Conservation (phyloP, 192 early-diverging fungal species). For the Dimargaris cristalligena region DNA sequence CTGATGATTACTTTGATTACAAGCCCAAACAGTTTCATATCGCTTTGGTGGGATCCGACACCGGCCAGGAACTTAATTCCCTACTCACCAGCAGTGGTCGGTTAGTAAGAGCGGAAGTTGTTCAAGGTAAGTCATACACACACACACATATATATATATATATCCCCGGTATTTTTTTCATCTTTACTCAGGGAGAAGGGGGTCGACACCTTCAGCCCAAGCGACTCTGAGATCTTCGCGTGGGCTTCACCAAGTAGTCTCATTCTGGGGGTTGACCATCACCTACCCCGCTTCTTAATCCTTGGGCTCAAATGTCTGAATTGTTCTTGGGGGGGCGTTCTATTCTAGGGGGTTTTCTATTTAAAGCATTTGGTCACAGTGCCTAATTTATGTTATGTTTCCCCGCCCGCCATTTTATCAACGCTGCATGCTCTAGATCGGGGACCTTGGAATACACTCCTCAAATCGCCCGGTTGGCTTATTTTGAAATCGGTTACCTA, state of each 20-base stretch:
- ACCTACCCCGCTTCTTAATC: too few species aligned
- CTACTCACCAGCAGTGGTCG: neutral
- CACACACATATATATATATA: neutral
- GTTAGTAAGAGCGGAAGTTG: neutral
- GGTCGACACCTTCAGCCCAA: neutral
- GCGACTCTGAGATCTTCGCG: neutral
- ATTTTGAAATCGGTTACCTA: constrained; percentile 3
- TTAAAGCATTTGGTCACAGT: too few species aligned
- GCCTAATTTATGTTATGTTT: too few species aligned
- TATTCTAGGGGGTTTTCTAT: too few species aligned
- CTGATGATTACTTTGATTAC: neutral
- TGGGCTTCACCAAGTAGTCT: neutral
- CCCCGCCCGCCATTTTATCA: too few species aligned
- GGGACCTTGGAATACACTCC: neutral
- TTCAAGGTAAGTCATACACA: neutral
- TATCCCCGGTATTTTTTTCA: neutral
- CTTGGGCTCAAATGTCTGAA: too few species aligned
- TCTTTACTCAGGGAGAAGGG: neutral
- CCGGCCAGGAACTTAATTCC: neutral
- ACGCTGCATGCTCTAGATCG: too few species aligned
- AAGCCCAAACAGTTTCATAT: neutral
- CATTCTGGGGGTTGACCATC: too few species aligned
- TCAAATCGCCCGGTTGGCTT: neutral
- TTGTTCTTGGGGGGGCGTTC: too few species aligned
- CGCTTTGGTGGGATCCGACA: neutral